Evolutionary conservation across 352 stramenopile species (phyloP), one percentile per base, ranked within the genome.

Genomic region (Phytophthora nicotianae): DNA sequence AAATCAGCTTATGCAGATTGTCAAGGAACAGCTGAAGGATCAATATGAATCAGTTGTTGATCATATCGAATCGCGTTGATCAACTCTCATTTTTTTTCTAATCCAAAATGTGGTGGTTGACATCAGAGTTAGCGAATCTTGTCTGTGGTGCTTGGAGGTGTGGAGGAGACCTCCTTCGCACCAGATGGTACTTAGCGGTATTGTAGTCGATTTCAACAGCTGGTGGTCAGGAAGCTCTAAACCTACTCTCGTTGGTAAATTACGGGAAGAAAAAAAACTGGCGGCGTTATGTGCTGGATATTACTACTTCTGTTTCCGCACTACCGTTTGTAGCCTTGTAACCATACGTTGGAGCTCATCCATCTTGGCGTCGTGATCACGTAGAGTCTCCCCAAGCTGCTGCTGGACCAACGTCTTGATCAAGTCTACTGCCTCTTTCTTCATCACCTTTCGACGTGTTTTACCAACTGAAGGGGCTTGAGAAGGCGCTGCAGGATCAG

Each of bases 231-330:
- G 26, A 32, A 32, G 26, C 5, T 32, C 26, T 32, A 32, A 32
- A 9, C 8, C 26, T 32, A 32, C 26, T 32, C 26, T 32, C 26
- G 26, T 32, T 32, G 26, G 26, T 32, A 32, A 32, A 32, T 32
- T 32, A 32, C 26, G 26, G 26, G 26, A 32, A 32, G 14, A 40
- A 40, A 40, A 40, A 40, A 40, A 40, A 40, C 33, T 40, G 33
- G 8, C 33, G 33, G 33, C 33, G 33, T 16, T 6, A 40, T 7
- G 16, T 54, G n/a, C n/a, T n/a, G n/a, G n/a, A n/a, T n/a, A n/a
- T n/a, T n/a, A n/a, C n/a, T n/a, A n/a, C n/a, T n/a, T 74, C 45
- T 81, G 72, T 47, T 79, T 75, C 0, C 65, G 65, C 24, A 84
- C 68, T 11, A 84, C 63, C 37, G 76, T 75, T 50, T 81, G 72